Evolutionary conservation across 768 basidiomycete species (phyloP).

Genomic region (Pluteus cervinus): DNA sequence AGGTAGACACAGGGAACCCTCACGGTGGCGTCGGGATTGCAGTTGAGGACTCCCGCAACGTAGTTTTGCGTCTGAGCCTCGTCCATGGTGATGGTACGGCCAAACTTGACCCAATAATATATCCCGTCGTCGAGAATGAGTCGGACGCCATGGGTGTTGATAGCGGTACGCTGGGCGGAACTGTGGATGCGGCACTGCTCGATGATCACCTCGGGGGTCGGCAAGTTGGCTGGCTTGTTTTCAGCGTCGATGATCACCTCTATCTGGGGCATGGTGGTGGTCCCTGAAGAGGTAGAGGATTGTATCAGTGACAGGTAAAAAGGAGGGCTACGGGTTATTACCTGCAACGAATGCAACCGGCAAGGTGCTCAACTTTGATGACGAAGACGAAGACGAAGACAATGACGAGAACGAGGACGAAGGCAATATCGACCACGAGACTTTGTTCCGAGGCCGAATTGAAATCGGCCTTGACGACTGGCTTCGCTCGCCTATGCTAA

Average conservation of each 20-base stretch:
- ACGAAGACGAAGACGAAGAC: too few relatives aligned
- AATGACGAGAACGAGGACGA: too few relatives aligned
- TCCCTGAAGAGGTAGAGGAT: not conserved
- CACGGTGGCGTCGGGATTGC: not conserved
- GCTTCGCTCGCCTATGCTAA: too few relatives aligned
- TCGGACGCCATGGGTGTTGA: slow-evolving; percentile 2
- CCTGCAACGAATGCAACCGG: slow-evolving; percentile 1
- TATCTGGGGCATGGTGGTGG: slow-evolving; percentile 1
- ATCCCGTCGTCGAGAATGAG: not conserved
- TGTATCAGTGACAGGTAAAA: slow-evolving; percentile 1
- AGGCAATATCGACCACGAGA: too few relatives aligned
- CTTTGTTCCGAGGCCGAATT: too few relatives aligned
- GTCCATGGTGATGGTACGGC: not conserved
- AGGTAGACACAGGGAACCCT: slow-evolving; percentile 9
- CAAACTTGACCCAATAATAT: slow-evolving; percentile 3
- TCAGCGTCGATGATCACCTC: not conserved
- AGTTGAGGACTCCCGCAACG: slow-evolving; percentile 2
- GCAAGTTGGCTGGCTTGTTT: slow-evolving; percentile 4
- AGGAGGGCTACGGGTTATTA: not conserved
- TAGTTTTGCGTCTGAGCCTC: slow-evolving; percentile 4
- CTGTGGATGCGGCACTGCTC: not conserved
- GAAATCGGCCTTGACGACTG: too few relatives aligned
- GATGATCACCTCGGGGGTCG: not conserved
- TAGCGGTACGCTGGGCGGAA: slow-evolving; percentile 1
- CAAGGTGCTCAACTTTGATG: not conserved